Base-by-base conservation (phyloP, 768 basidiomycete species). In the Clitopilus hobsonii region DNA sequence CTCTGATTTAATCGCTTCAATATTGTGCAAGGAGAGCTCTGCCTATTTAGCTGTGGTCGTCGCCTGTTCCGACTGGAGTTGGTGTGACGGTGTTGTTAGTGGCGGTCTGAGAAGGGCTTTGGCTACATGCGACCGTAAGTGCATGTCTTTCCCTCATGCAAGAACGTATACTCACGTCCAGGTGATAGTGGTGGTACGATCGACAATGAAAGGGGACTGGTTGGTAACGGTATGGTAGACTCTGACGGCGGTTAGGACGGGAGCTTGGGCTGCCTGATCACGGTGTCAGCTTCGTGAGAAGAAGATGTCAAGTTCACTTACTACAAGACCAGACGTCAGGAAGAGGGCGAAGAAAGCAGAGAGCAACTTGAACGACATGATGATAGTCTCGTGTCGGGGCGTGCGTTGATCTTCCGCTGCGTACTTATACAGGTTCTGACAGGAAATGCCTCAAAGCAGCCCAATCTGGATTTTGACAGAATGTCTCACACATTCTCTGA, bases 141-240 rank as follows among this genome's bases (percentile, higher is more conserved):
- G 1, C 18, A 14, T 27, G 5, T 49, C n/a, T 5, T 49, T 16
- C 48, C 16, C 22, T 16, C 22, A 14, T 5, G n/a, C 5, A 49
- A 49, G 18, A 30, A 48, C 26, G 6, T 22, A 13, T 20, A 56
- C 66, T 65, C 30, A 67, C 64, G 61, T 67, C 63, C 65, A 66
- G 24, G 60, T 54, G 24, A 63, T 48, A 2, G 64, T 66, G 14
- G 60, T 61, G 6, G 65, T 65, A n/a, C 16, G 49, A 48, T 61
- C 61, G 1, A 68, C 60, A 10, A 68, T 47, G 59, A 59, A 68
- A 16, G 65, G 67, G 7, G 63, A 57, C 36, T 62, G 36, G 23
- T 53, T 51, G 14, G 63, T 53, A 14, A 65, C 36, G 13, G 61
- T 58, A 38, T 65, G 65, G 38, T 50, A 51, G n/a, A 66, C 54